phyloP scores from a whole-genome alignment of 1,284 basidiomycete species.

The Psilocybe mexicana region DNA sequence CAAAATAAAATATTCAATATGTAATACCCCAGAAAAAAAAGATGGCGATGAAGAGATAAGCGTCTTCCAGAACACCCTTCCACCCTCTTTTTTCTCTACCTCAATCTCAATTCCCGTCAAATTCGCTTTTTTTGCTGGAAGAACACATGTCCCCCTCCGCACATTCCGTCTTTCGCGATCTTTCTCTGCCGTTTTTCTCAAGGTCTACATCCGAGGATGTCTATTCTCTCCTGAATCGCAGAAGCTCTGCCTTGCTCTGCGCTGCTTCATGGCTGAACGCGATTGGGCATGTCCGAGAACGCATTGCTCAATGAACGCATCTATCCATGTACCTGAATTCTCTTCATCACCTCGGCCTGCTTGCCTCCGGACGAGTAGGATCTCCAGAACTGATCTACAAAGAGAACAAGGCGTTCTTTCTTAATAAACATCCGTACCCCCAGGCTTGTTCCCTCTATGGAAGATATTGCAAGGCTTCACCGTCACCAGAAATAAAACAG shows the following conservation, averaged over 20 bases:
- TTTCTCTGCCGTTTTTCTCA: background rate
- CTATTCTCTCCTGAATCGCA: background rate
- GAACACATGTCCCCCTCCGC: background rate
- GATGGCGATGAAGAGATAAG: slow-evolving; percentile 1
- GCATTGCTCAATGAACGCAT: background rate
- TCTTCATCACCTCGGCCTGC: slow-evolving; percentile 1
- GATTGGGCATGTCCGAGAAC: background rate
- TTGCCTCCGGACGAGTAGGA: background rate
- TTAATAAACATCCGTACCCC: background rate
- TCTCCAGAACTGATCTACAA: background rate
- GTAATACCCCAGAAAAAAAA: background rate
- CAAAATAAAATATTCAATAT: background rate
- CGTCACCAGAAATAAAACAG: background rate
- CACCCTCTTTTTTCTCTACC: background rate
- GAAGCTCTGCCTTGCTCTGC: background rate
- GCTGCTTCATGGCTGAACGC: background rate
- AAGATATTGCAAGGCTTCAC: background rate
- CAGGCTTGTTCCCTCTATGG: background rate
- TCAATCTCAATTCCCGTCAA: background rate
- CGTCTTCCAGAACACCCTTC: background rate
- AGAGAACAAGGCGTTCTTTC: background rate
- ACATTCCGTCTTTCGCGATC: background rate
- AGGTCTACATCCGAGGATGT: background rate
- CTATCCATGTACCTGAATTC: background rate
- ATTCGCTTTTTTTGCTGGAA: background rate